Evolutionary conservation across 2,329 filamentous ascomycete species (phyloP).

Genomic region (Rhynchosporium agropyri): DNA sequence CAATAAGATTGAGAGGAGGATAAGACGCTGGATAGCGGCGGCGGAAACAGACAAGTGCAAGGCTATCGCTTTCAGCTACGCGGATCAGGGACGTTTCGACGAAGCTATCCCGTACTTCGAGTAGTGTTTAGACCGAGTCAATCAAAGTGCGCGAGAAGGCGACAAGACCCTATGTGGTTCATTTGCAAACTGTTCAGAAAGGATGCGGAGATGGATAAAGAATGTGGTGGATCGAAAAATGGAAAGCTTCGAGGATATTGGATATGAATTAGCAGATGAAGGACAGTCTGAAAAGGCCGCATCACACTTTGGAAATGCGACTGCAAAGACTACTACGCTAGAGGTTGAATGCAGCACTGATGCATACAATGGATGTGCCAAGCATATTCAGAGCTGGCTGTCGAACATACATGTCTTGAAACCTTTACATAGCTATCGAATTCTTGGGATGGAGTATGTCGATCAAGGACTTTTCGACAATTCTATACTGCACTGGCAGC

Average conservation of each 20-base stretch:
- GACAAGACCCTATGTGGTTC: background rate
- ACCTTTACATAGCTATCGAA: background rate
- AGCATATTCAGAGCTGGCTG: background rate
- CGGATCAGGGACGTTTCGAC: background rate
- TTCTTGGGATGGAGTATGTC: background rate
- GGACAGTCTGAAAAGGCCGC: background rate
- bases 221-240: background rate
- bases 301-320: background rate
- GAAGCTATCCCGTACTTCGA: background rate
- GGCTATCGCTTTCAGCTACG: background rate
- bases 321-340: background rate
- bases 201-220: background rate
- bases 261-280: background rate
- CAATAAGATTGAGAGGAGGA: background rate
- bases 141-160: no score
- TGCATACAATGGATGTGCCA: background rate
- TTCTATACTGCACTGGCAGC: background rate
- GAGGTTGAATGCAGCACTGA: background rate
- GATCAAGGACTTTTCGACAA: background rate
- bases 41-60: background rate
- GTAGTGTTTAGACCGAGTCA: no score
- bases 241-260: background rate
- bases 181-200: background rate
- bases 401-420: background rate
- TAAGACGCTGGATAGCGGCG: background rate